Evolutionary conservation across 495 filamentous ascomycete species (phyloP), one percentile per base, ranked within the genome.

Genomic region (Venustampulla echinocandica): DNA sequence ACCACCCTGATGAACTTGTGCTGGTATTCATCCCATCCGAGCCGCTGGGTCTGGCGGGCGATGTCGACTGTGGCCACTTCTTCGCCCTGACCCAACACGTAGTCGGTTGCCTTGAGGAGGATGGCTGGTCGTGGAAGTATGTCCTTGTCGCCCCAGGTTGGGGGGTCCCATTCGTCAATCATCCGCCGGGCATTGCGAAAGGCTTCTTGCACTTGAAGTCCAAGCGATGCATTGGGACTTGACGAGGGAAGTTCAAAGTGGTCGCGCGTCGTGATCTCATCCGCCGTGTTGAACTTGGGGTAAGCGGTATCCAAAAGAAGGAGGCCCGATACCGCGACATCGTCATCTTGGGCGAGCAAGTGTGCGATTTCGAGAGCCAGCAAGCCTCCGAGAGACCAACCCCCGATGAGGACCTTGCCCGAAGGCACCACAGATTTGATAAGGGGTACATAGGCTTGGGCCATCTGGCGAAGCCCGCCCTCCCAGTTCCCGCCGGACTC

Each of bases 381-480:
- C 7, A 30, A n/a, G n/a, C 27, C 27, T 7, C 27, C 27, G 27
- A 30, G 27, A 30, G 27, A 30, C 27, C 24, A 42, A 41, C 38
- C 38, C 11, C 38, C 38, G 11, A 41, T 10, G 23, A 41, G 10
- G 14, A 41, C 20, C 15, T 10, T 10, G 38, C 38, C 38, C 23
- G 10, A 14, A 41, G 10, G 10, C 18, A 21, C 11, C 18, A 19
- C 34, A 10, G 10, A n/a, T 41, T 19, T 10, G 36, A 70, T 62
- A 9, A 59, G 46, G 1, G 38, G 14, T n/a, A 60, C 35, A 35
- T 70, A 70, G 5, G 49, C 22, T 4, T 42, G 27, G 0, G 64
- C 67, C 63, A 69, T 63, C 45, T 68, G 52, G 1, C 53, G 48
- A 14, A 69, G 56, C 13, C 64, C 62, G 23, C 66, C 64, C 0